Evolutionary conservation across 2,329 filamentous ascomycete genomes (phyloP), one percentile per base, ranked within the genome.

Genomic region (Fonsecaea nubica): DNA sequence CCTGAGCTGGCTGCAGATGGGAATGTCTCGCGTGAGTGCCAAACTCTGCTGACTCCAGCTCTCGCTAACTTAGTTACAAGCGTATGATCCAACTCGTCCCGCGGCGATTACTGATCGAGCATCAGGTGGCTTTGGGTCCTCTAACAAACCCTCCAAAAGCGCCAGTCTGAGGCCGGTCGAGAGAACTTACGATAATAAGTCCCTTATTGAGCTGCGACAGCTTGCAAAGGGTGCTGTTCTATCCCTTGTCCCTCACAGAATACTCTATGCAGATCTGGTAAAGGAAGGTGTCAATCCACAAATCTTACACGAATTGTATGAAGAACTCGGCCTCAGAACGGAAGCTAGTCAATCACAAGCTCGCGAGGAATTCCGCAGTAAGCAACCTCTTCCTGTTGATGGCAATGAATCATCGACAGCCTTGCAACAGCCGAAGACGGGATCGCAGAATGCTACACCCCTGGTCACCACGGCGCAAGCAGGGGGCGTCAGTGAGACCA

Each of bases 181-280:
- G 36, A 61, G 66, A 33, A 63, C 36, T n/a, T 70, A 69, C 42
- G 65, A 69, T n/a, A 64, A 64, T 62, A 76, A 75, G 56, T 76
- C 79, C 6, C 72, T 74, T 9, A 68, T 75, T 13, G 80, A 82
- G 64, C 72, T 82, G 61, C 78, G 78, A 56, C 72, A 79, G 25
- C 77, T 80, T 64, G 91, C 91, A 0, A 86, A 88, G 73, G 85
- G 86, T 30, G 89, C 90, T 3, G 87, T 93, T 45, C 77, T 92
- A 35, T 84, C 86, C 42, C 80, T 93, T 2, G 76, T 77, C 12
- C 79, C 80, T 45, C 81, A 91, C 66, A 90, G 92, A 57, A 87
- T 96, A 65, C 87, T 87, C 21, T 96, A 89, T 74, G 84, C 90
- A 62, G 85, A 92, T 66, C 89, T 94, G 64, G 81, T 93, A 12